Base-by-base conservation (phyloP, 164 flowering plant genomes). In the Vitis cinerea region DNA sequence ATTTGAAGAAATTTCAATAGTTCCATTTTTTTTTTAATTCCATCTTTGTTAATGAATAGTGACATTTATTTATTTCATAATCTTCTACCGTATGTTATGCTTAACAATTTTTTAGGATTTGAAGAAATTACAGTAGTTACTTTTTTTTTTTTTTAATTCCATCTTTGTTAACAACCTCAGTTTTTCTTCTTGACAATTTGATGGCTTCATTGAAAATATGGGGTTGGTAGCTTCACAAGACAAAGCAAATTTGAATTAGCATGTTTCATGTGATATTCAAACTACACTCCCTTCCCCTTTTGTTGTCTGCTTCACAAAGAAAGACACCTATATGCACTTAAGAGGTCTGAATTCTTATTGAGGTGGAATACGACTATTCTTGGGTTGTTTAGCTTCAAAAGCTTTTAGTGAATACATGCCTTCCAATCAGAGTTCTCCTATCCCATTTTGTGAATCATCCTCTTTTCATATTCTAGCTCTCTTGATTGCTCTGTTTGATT, bases 401-500 rank as follows among this genome's bases (percentile, higher is more conserved):
- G 44, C 44, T 37, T 37, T 37, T 37, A 37, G 44, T 6, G 0
- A 37, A 37, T 37, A 37, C 44, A 3, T 37, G 44, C 7, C 44
- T 37, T 37, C 44, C 44, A 37, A 37, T 37, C 7, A 3, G 44
- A 8, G 17, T 13, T 19, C 8, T 15, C 10, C 19, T 16, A 15
- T 15, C 27, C 3, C 2, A 2, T 16, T 58, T 9, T 58, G 0
- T 16, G 61, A 1, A 27, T 49, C 8, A 3, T 59, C 57, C 16
- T 61, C 48, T 49, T 23, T 52, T 44, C 9, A 17, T 31, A 15
- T 19, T 56, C 17, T 27, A 15, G 15, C 37, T 47, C 16, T 47
- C 16, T 10, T 69, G 27, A 74, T n/a, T 50, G 70, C 16, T 61
- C 47, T 14, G 31, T 65, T 37, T n/a, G 4, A 70, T 51, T 27